Base-by-base conservation (phyloP, 495 filamentous ascomycete genomes). In the Penicillium mononematosum region DNA sequence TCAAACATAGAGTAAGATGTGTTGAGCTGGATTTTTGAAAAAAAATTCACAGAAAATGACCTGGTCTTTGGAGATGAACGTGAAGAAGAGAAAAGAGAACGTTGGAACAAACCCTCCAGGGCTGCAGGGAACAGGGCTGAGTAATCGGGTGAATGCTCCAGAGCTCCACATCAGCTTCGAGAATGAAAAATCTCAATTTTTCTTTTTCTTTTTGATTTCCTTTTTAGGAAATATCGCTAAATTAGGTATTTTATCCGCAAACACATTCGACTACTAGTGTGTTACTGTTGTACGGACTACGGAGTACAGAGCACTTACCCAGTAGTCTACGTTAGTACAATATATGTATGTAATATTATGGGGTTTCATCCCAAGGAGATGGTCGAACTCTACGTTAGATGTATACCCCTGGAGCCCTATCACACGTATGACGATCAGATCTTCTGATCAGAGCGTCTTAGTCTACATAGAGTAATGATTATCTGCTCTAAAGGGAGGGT, bases 101-200 rank as follows among this genome's bases (percentile, higher is more conserved):
- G 53, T 55, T 47, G 32, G 53, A 55, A 55, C 53, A 55, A 55
- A 46, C 53, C 29, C 31, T 22, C 49, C 34, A 51, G 48, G 14
- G 34, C 38, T 53, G 50, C 50, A 55, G 43, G 43, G 44, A 25
- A 31, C n/a, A 19, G 8, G 14, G 43, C 43, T 55, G 53, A 55
- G 53, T 55, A 55, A 55, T 39, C 32, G 3, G 27, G 1, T 16
- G 5, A 9, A 4, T 22, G 43, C 43, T 39, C 53, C 53, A 55
- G 44, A 27, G 43, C 43, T 39, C 53, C 53, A 55, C 53, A 27
- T 25, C 22, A 36, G 52, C 52, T 54, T 55, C 53, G 32, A 55
- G 53, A 55, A 54, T 19, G n/a, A 54, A 45, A 45, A 54, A 39
- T 27, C 22, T 39, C 16, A 11, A 43, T 4, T 32, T 53, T 36